Evolutionary conservation across 2,329 filamentous ascomycete species (phyloP).

Genomic region (Lachnellula arida): DNA sequence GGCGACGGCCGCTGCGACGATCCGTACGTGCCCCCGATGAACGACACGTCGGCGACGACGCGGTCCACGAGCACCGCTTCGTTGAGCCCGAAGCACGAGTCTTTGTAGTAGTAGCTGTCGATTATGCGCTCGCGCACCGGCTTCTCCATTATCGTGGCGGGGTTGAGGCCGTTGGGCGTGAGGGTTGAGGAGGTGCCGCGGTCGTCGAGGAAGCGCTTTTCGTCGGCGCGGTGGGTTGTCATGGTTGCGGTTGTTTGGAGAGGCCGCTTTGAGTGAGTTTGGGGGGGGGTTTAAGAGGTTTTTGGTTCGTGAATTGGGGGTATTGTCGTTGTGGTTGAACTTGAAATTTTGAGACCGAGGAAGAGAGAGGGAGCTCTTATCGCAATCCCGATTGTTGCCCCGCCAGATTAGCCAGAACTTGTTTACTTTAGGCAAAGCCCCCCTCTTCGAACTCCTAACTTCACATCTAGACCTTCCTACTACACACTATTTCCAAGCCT

Average conservation of each 20-base stretch:
- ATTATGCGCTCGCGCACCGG: conserved; percentile 92
- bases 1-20: conserved; percentile 80
- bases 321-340: too few relatives aligned
- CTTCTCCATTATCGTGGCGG: conserved; percentile 93
- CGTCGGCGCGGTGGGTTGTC: conserved; percentile 69
- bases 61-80: conserved; percentile 79
- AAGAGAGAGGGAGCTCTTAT: too few relatives aligned
- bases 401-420: too few relatives aligned
- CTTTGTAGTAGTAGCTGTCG: conserved; percentile 96
- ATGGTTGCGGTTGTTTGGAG: conserved; percentile 12
- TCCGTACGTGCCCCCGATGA: conserved; percentile 85
- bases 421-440: too few relatives aligned
- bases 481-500: too few relatives aligned
- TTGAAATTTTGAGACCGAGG: too few relatives aligned
- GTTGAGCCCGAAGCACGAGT: conserved; percentile 96
- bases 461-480: too few relatives aligned
- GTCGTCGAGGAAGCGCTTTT: conserved; percentile 79
- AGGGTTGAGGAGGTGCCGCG: conserved; percentile 73
- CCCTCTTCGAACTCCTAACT: too few relatives aligned
- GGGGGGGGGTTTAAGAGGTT: too few relatives aligned
- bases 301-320: too few relatives aligned
- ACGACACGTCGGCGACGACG: conserved; percentile 74
- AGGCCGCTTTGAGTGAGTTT: too few relatives aligned
- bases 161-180: conserved; percentile 84
- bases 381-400: too few relatives aligned